Percentiles rank a stretch among this genome's conserved stretches.
These are phyloP conservation scores for Penicillium argentinense DNA, from an alignment of 495 filamentous ascomycete species.

Conservation along the genomic window DNA sequence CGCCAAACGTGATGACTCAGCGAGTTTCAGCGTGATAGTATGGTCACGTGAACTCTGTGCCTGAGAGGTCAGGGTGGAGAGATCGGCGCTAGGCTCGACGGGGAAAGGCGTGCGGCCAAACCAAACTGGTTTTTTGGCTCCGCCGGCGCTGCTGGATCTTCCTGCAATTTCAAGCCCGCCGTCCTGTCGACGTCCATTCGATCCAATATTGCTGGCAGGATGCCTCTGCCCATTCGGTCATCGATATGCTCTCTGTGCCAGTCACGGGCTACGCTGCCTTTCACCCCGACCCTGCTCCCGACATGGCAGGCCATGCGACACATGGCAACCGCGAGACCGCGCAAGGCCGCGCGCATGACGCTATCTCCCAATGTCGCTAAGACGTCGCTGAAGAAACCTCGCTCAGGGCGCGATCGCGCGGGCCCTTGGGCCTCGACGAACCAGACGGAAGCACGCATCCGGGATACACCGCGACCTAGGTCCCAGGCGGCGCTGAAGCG, in stretches of 20 bases:
- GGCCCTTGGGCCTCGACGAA: slow-evolving; percentile 83
- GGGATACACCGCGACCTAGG: slow-evolving; percentile 33
- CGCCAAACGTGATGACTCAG: not conserved
- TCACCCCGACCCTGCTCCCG: slow-evolving; percentile 12
- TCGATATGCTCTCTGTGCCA: slow-evolving; percentile 44
- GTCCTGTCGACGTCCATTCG: not conserved
- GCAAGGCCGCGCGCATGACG: slow-evolving; percentile 69
- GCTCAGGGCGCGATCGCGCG: slow-evolving; percentile 33
- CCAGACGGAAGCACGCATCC: slow-evolving; percentile 63
- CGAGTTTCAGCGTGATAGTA: too few species aligned
- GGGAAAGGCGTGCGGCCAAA: slow-evolving; percentile 22
- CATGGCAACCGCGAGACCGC: slow-evolving; percentile 41
- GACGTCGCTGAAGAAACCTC: slow-evolving; percentile 43
- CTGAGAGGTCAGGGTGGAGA: slow-evolving; percentile 18
- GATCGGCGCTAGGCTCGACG: slow-evolving; percentile 31
- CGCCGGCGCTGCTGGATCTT: slow-evolving; percentile 29
- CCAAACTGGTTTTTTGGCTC: slow-evolving; percentile 18
- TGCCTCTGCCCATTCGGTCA: slow-evolving; percentile 34
- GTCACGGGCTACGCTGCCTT: slow-evolving; percentile 24
- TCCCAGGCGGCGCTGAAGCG: slow-evolving; percentile 42
- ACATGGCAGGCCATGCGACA: slow-evolving; percentile 39
- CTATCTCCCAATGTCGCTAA: slow-evolving; percentile 73
- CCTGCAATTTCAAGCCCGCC: slow-evolving; percentile 1
- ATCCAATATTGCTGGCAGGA: slow-evolving; percentile 24
- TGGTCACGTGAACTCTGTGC: slow-evolving; percentile 20